These are phyloP conservation scores for Colletotrichum plurivorum DNA, from an alignment of 2,329 filamentous ascomycete genomes.

Conservation along the genomic window DNA sequence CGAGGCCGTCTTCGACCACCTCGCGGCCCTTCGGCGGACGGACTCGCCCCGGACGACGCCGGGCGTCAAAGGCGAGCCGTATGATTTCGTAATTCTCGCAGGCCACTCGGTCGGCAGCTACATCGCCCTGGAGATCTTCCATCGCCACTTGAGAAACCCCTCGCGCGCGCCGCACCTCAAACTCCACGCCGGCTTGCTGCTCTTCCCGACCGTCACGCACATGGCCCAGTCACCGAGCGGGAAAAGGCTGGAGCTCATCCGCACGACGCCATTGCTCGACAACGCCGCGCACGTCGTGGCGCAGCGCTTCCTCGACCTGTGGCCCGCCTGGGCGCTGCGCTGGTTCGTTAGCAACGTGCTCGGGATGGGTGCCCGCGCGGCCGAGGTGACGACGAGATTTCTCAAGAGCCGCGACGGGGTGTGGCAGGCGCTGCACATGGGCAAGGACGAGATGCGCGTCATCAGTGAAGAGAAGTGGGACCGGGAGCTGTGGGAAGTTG, in stretches of 20 bases:
- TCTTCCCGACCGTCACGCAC: constrained; percentile 83
- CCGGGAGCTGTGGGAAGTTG: constrained; percentile 69
- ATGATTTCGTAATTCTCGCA: constrained; percentile 74
- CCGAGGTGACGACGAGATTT: constrained; percentile 66
- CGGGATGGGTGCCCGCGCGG: constrained; percentile 64
- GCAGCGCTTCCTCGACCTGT: constrained; percentile 56
- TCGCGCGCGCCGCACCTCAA: constrained; percentile 53
- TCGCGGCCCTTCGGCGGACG: constrained; percentile 50
- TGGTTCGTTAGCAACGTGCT: constrained; percentile 60
- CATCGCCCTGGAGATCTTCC: constrained; percentile 77
- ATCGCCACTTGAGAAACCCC: constrained; percentile 63
- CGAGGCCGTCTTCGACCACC: constrained; percentile 54
- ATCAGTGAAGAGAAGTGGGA: constrained; percentile 73
- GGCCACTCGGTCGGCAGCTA: constrained; percentile 84
- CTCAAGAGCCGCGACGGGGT: constrained; percentile 70
- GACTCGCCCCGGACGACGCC: constrained; percentile 45
- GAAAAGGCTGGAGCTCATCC: constrained; percentile 61
- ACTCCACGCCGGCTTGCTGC: constrained; percentile 70
- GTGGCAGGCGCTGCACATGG: constrained; percentile 72
- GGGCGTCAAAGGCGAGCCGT: constrained; percentile 53
- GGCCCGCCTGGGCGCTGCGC: constrained; percentile 56
- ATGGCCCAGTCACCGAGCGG: constrained; percentile 76
- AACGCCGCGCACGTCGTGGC: constrained; percentile 58
- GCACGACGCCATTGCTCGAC: constrained; percentile 58
- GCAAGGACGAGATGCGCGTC: constrained; percentile 70